These are phyloP conservation scores for Boletus holoroseus DNA, from an alignment of 1,284 basidiomycete genomes.

Conservation along the genomic window DNA sequence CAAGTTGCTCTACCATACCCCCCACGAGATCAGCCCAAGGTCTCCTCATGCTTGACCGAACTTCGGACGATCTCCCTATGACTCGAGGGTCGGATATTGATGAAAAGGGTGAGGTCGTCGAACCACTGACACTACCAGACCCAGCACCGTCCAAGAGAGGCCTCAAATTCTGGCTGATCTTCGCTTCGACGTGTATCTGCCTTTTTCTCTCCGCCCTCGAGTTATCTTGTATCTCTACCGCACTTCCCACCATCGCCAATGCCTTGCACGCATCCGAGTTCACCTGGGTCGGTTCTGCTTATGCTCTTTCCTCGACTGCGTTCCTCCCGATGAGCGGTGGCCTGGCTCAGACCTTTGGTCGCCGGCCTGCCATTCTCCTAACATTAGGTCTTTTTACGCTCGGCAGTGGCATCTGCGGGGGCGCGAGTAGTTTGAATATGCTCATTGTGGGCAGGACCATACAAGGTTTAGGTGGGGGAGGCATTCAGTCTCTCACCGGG, in stretches of 20 bases:
- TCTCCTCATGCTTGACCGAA: too few species aligned
- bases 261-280: neutral
- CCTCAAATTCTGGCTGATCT: neutral
- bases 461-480: slow-evolving; percentile 29
- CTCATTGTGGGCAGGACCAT: slow-evolving; percentile 28
- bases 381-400: neutral
- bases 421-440: neutral
- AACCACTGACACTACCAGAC: neutral
- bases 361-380: neutral
- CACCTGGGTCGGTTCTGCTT: neutral
- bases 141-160: neutral
- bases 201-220: slow-evolving; percentile 3
- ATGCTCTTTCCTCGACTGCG: neutral
- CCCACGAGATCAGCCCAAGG: too few species aligned
- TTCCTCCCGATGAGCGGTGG: neutral
- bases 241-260: slow-evolving; percentile 30
- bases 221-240: slow-evolving; percentile 17
- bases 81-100: too few species aligned
- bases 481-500: slow-evolving; percentile 28
- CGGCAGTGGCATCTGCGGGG: neutral
- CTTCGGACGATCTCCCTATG: too few species aligned
- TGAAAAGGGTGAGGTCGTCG: too few species aligned
- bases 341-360: neutral
- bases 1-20: too few species aligned
- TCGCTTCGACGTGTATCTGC: neutral